These are phyloP conservation scores for Adansonia madagascariensis DNA, from an alignment of 441 rosid genomes.

Conservation along the genomic window DNA sequence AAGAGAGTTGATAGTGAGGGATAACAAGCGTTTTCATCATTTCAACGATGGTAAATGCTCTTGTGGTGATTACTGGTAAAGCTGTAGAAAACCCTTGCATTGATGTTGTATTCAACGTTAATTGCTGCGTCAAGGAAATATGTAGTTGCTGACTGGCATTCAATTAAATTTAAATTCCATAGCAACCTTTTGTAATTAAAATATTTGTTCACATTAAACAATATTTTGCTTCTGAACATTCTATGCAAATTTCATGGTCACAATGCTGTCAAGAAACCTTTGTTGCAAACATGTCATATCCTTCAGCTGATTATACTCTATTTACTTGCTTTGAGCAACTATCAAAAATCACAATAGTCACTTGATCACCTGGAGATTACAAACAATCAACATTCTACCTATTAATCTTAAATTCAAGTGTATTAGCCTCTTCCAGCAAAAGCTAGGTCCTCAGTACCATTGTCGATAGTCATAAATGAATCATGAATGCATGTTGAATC, in stretches of 20 bases:
- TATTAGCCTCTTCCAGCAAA: background rate
- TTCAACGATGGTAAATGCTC: slow-evolving; percentile 70
- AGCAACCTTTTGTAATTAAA: background rate
- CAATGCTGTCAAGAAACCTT: background rate
- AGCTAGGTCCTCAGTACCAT: background rate
- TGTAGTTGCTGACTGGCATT: background rate
- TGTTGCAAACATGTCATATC: background rate
- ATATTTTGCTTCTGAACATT: background rate
- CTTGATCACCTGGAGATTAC: background rate
- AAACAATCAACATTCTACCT: background rate
- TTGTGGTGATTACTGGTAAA: slow-evolving; percentile 70
- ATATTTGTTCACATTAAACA: background rate
- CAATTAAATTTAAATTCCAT: slow-evolving; percentile 5
- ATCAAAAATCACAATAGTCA: background rate
- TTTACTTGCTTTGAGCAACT: background rate
- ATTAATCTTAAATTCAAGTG: background rate
- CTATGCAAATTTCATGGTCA: background rate
- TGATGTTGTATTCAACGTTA: background rate
- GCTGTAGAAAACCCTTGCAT: background rate
- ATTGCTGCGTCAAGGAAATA: slow-evolving; percentile 24
- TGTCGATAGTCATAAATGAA: background rate
- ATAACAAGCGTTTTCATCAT: slow-evolving; percentile 73
- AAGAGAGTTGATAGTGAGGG: slow-evolving; percentile 71
- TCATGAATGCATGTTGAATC: background rate
- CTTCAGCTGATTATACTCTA: background rate